Percentiles rank a stretch among this genome's conserved stretches.
Evolutionary conservation across 805 yeast genomes (phyloP).

Genomic region (Saturnispora sekii): DNA sequence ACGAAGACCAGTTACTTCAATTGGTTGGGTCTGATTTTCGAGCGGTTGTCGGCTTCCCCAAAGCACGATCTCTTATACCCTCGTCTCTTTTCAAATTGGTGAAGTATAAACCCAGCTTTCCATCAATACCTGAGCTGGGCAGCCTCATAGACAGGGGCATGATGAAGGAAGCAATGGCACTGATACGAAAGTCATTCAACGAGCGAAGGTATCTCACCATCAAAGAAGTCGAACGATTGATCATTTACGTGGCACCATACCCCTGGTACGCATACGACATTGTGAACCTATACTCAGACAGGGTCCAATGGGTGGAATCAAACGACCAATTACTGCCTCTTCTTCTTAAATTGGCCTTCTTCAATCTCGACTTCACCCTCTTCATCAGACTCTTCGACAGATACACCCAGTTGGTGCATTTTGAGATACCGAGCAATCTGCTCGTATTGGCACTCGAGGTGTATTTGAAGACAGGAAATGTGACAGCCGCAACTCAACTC

Average conservation of each 20-base stretch:
- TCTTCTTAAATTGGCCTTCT: slow-evolving; percentile 15
- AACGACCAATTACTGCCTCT: slow-evolving; percentile 12
- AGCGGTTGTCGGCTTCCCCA: background rate
- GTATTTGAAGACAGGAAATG: slow-evolving; percentile 20
- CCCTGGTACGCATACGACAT: slow-evolving; percentile 16
- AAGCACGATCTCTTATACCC: slow-evolving; percentile 2
- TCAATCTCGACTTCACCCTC: slow-evolving; percentile 17
- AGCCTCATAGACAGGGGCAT: slow-evolving; percentile 3
- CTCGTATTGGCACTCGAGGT: slow-evolving; percentile 19
- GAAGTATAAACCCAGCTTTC: slow-evolving; percentile 2
- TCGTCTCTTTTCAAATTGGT: slow-evolving; percentile 1
- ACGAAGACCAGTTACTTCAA: background rate
- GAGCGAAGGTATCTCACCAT: slow-evolving; percentile 14
- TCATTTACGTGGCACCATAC: slow-evolving; percentile 12
- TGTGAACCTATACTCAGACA: slow-evolving; percentile 12
- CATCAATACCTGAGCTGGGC: slow-evolving; percentile 6
- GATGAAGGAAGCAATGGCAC: slow-evolving; percentile 5
- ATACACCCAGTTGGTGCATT: slow-evolving; percentile 10
- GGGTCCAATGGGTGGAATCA: slow-evolving; percentile 14
- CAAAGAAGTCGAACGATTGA: slow-evolving; percentile 18
- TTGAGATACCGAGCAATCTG: slow-evolving; percentile 11
- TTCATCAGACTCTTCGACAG: slow-evolving; percentile 18
- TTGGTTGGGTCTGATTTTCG: too few relatives aligned
- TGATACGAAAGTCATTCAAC: slow-evolving; percentile 6
- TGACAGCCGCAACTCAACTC: slow-evolving; percentile 21